Percentiles rank a stretch among this genome's conserved stretches.
Evolutionary conservation across 345 rosid species (phyloP).

Genomic region (Salix purpurea): DNA sequence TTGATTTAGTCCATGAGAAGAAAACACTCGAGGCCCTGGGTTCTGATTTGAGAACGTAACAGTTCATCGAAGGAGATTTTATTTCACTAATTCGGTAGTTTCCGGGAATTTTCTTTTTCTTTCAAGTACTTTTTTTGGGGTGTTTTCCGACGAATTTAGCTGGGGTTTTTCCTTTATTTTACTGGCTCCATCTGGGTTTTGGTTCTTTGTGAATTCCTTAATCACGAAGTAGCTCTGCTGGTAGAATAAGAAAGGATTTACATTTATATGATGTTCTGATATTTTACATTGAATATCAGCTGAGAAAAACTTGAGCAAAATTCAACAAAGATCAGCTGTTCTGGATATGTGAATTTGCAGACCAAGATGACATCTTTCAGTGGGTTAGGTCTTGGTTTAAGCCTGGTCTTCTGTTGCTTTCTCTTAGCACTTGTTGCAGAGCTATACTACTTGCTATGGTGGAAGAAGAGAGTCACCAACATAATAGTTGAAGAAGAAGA

Average conservation of each 20-base stretch:
- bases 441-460: conserved; percentile 70
- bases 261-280: neutral
- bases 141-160: neutral
- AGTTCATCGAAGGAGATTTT: conserved; percentile 9
- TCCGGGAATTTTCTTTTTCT: neutral
- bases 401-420: conserved; percentile 68
- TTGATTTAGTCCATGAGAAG: neutral
- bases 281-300: neutral
- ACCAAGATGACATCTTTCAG: conserved; percentile 51
- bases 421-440: conserved; percentile 66
- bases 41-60: conserved; percentile 24
- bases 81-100: neutral
- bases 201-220: conserved; percentile 1
- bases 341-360: conserved; percentile 45
- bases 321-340: conserved; percentile 1
- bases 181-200: neutral
- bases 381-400: conserved; percentile 69
- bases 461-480: conserved; percentile 60
- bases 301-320: neutral
- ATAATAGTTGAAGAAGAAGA: conserved; percentile 33
- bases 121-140: neutral
- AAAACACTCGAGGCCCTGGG: conserved; percentile 1
- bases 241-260: neutral
- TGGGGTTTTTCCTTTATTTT: neutral
- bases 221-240: conserved; percentile 4